Evolutionary conservation across 352 stramenopile genomes (phyloP), one percentile per base, ranked within the genome.

Genomic region (Thalassiosira livingstoniorum): DNA sequence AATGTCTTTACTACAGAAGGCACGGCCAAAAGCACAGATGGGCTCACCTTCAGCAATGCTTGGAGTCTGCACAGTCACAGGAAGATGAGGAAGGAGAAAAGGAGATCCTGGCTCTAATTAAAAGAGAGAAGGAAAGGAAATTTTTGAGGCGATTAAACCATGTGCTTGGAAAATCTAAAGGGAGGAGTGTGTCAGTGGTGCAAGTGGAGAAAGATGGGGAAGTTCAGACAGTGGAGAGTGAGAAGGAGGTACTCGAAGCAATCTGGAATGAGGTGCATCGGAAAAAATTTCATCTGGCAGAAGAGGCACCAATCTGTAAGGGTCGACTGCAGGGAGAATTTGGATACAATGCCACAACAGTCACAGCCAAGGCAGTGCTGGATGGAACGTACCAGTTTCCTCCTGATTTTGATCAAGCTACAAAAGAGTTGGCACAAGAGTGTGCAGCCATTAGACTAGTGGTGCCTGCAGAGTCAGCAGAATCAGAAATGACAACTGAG

Each of bases 181-280:
- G 42, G 10, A 10, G 42, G 42, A 51, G 42, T 51, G 42, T 51
- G 18, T 51, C 42, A 10, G 10, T 51, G 42, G 42, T 51, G 10
- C 42, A 51, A 18, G 10, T 51, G 42, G 42, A 51, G 42, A 10
- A 51, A 51, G 42, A 51, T 51, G 42, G 42, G 18, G 42, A 18
- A 10, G 10, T 18, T 18, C 10, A 10, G 10, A 18, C 10, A 18
- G 42, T 51, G 10, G 18, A 51, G 10, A 18, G 18, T 51, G 42
- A 51, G 18, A 18, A 18, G 42, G 10, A 10, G 42, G 42, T 51
- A 18, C 10, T 18, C 5, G 55, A 32, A 18, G 53, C 68, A 23
- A 76, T 76, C n/a, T 67, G n/a, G n/a, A 18, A n/a, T 35, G 27
- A 58, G 11, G 37, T 76, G 1, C 68, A 76, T 27, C 7, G 37